These are phyloP conservation scores for Mortierella sp. DNA, from an alignment of 371 early-diverging fungal species.

Conservation along the genomic window DNA sequence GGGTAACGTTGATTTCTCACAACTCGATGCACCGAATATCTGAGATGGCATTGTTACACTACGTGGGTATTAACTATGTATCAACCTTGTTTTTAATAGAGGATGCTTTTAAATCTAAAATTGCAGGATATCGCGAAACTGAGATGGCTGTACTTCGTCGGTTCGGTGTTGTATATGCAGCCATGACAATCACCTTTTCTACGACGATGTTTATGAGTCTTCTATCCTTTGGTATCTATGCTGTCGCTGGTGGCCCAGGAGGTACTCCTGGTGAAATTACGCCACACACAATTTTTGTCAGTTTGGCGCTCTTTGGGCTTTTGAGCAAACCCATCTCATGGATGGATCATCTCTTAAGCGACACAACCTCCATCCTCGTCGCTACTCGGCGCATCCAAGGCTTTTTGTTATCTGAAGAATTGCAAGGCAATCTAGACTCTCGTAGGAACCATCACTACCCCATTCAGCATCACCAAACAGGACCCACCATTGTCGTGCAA, in stretches of 20 bases:
- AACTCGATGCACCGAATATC: background rate
- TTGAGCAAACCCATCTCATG: slow-evolving; percentile 87
- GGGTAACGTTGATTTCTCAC: slow-evolving; percentile 61
- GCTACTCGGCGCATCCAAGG: slow-evolving; percentile 38
- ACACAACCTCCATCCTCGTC: slow-evolving; percentile 28
- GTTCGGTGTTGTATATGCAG: slow-evolving; percentile 58
- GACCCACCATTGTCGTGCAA: slow-evolving; percentile 2
- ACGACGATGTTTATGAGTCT: slow-evolving; percentile 62
- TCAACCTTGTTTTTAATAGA: slow-evolving; percentile 4
- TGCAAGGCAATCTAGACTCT: slow-evolving; percentile 56
- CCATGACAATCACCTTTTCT: slow-evolving; percentile 55
- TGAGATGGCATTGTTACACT: background rate
- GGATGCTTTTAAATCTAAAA: slow-evolving; percentile 61
- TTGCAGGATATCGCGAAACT: slow-evolving; percentile 21
- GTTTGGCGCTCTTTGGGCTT: slow-evolving; percentile 91
- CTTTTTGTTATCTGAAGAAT: slow-evolving; percentile 44
- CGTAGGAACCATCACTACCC: background rate
- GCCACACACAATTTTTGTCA: slow-evolving; percentile 85
- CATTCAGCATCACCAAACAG: background rate
- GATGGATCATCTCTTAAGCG: slow-evolving; percentile 23
- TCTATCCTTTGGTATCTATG: slow-evolving; percentile 87
- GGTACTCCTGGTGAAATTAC: slow-evolving; percentile 68
- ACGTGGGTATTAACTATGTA: slow-evolving; percentile 49
- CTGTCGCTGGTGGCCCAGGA: slow-evolving; percentile 84
- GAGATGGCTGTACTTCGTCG: slow-evolving; percentile 35